These are phyloP conservation scores for Aristolochia fimbriata DNA, from an alignment of 164 flowering plant genomes.

Conservation along the genomic window DNA sequence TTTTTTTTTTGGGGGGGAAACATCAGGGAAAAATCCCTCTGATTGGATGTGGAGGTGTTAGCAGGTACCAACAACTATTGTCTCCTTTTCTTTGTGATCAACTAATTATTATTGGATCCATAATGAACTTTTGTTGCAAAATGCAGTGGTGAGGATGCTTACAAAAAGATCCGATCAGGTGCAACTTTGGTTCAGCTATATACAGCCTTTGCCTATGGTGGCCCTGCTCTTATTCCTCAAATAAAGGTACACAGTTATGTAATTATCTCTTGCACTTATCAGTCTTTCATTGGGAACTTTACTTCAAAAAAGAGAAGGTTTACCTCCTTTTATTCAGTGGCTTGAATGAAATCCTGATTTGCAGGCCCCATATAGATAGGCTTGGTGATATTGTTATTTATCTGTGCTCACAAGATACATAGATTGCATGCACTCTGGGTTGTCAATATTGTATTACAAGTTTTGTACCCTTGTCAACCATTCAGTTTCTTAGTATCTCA, in stretches of 20 bases:
- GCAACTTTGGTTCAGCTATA: slow-evolving; percentile 93
- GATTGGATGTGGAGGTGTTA: slow-evolving; percentile 90
- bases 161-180: slow-evolving; percentile 88
- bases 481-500: no score
- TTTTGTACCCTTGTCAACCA: no score
- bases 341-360: no score
- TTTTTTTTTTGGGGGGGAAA: neutral
- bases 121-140: slow-evolving; percentile 5
- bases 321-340: no score
- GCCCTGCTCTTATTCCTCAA: slow-evolving; percentile 87
- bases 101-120: neutral
- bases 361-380: no score
- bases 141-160: slow-evolving; percentile 94
- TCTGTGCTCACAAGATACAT: no score
- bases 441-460: no score
- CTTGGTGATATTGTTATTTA: no score
- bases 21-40: slow-evolving; percentile 82
- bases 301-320: no score
- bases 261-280: no score
- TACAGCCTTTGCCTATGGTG: slow-evolving; percentile 90
- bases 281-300: no score
- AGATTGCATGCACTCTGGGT: no score
- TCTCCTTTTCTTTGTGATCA: neutral
- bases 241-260: slow-evolving; percentile 52
- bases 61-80: slow-evolving; percentile 45